Base-by-base conservation (phyloP, 805 yeast genomes). In the Sporopachydermia lactativora region DNA sequence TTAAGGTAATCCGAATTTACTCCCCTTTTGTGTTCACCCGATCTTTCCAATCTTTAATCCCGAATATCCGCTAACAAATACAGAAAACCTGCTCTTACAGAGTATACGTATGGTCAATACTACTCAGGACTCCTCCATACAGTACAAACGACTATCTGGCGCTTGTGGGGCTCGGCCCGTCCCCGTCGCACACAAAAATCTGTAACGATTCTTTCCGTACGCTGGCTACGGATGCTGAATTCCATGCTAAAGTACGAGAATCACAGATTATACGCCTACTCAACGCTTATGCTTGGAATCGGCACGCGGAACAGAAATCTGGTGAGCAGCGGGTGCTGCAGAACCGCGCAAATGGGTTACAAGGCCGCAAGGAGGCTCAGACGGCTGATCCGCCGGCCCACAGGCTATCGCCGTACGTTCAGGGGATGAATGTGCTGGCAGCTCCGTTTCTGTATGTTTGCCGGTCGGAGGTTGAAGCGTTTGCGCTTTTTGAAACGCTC, bases 161-260 rank as follows among this genome's bases (percentile, higher is more conserved):
- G 5, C 57, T 77, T 24, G 67, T 81, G 2, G 52, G 66, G 5
- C 56, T 62, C 24, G 83, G 84, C 0, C 75, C 80, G 11, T 73
- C 80, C 2, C 66, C 67, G 0, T 64, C 75, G 5, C 75, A 76
- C 43, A 57, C 69, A 31, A 86, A 86, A 58, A 85, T 86, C 43
- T 70, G 76, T 43, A 81, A 86, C 55, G 96, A 86, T 52, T 81
- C 94, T 1, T 84, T 84, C 49, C 62, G 96, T 43, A 86, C 96
- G 0, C 66, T 86, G 48, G 79, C 81, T 57, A 78, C 83, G 31
- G 94, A 86, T 52, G 60, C 64, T 17, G 54, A 57, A 13, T 86
- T 85, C 59, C 75, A 73, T 43, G 59, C 60, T 38, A 70, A 68
- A 41, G 95, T 85, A 2, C 57, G 73, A n/a, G 94, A 84, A 51